Evolutionary conservation across 176 grass and related monocot species (phyloP).

Genomic region (Oryza coarctata): DNA sequence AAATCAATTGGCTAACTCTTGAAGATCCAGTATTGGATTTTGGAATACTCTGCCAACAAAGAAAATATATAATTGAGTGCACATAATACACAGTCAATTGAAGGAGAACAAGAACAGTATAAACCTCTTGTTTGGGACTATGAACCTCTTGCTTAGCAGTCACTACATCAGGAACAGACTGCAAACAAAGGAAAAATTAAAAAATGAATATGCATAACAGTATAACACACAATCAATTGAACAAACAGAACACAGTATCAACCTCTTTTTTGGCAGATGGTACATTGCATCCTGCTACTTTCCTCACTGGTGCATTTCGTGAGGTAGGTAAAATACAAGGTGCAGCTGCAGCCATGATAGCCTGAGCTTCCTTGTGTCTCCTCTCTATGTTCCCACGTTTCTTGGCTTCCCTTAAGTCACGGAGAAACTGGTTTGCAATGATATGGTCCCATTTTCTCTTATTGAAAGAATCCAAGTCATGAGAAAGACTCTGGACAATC

Average conservation of each 20-base stretch:
- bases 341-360: slow-evolving; percentile 81
- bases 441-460: slow-evolving; percentile 93
- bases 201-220: slow-evolving; percentile 6
- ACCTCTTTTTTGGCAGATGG: slow-evolving; percentile 62
- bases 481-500: slow-evolving; percentile 67
- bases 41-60: slow-evolving; percentile 39
- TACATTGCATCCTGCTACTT: slow-evolving; percentile 69
- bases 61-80: neutral
- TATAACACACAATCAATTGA: neutral
- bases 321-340: slow-evolving; percentile 48
- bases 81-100: neutral
- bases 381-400: slow-evolving; percentile 89
- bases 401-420: slow-evolving; percentile 92
- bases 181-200: neutral
- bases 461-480: slow-evolving; percentile 61
- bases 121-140: slow-evolving; percentile 56
- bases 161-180: slow-evolving; percentile 24
- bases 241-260: slow-evolving; percentile 24
- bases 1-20: slow-evolving; percentile 48
- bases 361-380: slow-evolving; percentile 97
- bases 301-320: slow-evolving; percentile 47
- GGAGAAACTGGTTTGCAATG: slow-evolving; percentile 88
- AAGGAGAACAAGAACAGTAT: slow-evolving; percentile 24
- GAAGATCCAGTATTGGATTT: slow-evolving; percentile 44
- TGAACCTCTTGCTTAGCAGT: slow-evolving; percentile 18